Percentiles rank a stretch among this genome's conserved stretches.
These are phyloP conservation scores for Dovyalis caffra DNA, from an alignment of 345 rosid genomes.

Conservation along the genomic window DNA sequence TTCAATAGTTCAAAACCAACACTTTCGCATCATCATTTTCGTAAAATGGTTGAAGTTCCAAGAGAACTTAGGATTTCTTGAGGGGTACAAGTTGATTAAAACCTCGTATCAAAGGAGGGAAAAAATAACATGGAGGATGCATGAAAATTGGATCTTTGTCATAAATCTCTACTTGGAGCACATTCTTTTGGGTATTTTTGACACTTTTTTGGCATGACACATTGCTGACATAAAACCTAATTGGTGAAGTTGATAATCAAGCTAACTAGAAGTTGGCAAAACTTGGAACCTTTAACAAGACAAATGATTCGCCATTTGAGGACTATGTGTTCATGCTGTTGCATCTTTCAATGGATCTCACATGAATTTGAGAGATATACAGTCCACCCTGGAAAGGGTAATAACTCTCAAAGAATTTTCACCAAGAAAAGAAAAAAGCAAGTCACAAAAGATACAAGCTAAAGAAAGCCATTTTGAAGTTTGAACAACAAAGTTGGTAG, in stretches of 20 bases:
- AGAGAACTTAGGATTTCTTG: neutral
- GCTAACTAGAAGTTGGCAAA: neutral
- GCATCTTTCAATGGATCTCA: no score
- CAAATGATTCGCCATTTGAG: neutral
- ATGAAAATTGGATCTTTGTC: neutral
- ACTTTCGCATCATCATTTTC: no score
- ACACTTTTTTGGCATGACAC: neutral
- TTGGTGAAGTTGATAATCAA: neutral
- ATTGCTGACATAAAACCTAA: neutral
- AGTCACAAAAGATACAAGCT: neutral
- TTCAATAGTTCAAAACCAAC: no score
- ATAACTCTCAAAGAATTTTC: no score
- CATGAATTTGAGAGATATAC: no score
- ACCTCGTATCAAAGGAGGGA: neutral
- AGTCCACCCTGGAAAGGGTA: no score
- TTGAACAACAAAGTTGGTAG: neutral
- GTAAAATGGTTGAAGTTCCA: neutral
- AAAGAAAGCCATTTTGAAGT: neutral
- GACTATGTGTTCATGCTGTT: neutral
- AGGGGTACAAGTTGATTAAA: neutral
- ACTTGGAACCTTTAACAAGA: neutral
- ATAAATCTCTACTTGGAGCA: neutral
- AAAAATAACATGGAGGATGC: neutral
- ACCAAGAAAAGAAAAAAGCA: neutral
- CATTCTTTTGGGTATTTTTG: neutral